Evolutionary conservation across 371 early-diverging fungal species (phyloP), one percentile per base, ranked within the genome.

Genomic region (Entomophthora muscae): DNA sequence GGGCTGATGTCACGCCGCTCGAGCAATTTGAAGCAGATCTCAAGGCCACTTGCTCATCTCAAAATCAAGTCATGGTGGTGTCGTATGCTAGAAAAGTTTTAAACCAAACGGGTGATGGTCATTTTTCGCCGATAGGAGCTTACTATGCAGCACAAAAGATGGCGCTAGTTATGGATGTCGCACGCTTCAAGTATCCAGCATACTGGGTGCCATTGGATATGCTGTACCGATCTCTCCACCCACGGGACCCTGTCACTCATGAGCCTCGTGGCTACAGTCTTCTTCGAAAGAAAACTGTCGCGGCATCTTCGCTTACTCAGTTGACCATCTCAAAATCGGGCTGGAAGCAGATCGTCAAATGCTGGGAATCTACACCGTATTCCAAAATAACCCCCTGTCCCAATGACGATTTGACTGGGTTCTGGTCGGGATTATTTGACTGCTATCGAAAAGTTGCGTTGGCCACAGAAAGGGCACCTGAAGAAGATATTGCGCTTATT

Each of bases 51-150:
- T 80, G 84, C 23, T 76, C 78, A 32, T 72, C 82, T 10, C 78
- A 81, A 31, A 86, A 89, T 57, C 75, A 80, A 57, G 91, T 88
- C 56, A 89, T 93, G 85, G 90, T 95, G 0, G 79, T 90, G 32
- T 88, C 90, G 0, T 95, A 89, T 64, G 83, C 85, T 0, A 81
- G 95, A 29, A 77, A 79, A 32, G 70, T 79, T 0, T 74, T 95
- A n/a, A 80, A 81, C 12, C 93, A 93, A 69, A 95, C 95, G 0
- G 95, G 95, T 17, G 93, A 91, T 67, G 75, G 75, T 31, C 68
- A 67, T 57, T 67, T 53, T 42, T 73, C 73, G 23, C 72, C 73
- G 17, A 66, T 76, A 22, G 77, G 74, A 12, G 77, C 72, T 0
- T 77, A 73, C 51, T 67, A 75, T 52, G n/a, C 32, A 30, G 73